Conservation (phyloP, 768 basidiomycete species). For the Collybia mongolica region DNA sequence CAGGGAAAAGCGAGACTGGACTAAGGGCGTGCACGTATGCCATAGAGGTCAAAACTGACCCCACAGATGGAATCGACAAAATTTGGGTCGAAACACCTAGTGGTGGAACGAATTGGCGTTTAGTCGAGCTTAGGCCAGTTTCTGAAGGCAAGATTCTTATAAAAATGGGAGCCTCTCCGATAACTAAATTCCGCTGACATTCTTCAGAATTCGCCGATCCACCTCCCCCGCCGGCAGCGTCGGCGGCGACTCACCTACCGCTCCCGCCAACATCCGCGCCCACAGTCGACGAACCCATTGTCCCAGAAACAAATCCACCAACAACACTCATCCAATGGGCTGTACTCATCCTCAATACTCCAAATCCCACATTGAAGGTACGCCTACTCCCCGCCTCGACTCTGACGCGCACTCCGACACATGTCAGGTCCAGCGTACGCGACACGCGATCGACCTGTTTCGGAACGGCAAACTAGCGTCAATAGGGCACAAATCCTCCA, state of each 20-base stretch:
- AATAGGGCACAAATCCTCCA: conserved; percentile 56
- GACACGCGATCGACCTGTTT: conserved; percentile 67
- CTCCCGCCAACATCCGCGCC: conserved; percentile 1
- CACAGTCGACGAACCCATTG: conserved; percentile 40
- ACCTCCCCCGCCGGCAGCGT: conserved; percentile 34
- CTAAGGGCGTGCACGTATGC: conserved; percentile 66
- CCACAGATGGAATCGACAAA: conserved; percentile 35
- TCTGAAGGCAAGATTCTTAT: conserved; percentile 54
- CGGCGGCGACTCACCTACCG: conserved; percentile 13
- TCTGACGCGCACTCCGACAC: too few relatives aligned
- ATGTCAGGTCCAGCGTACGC: conserved; percentile 61
- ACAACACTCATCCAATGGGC: conserved; percentile 78
- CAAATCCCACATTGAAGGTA: conserved; percentile 66
- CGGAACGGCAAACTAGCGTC: conserved; percentile 66
- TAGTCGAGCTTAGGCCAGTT: conserved; percentile 69
- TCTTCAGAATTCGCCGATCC: conserved; percentile 65
- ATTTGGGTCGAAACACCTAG: conserved; percentile 64
- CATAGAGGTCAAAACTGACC: conserved; percentile 47
- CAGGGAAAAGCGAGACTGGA: conserved; percentile 70
- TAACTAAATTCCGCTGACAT: neutral
- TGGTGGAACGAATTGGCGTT: conserved; percentile 51
- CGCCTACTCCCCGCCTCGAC: neutral
- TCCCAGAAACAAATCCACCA: conserved; percentile 50
- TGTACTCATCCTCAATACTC: conserved; percentile 73
- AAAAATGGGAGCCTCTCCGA: neutral